These are phyloP conservation scores for Boletellus sp. DNA, from an alignment of 768 basidiomycete species.

Conservation along the genomic window DNA sequence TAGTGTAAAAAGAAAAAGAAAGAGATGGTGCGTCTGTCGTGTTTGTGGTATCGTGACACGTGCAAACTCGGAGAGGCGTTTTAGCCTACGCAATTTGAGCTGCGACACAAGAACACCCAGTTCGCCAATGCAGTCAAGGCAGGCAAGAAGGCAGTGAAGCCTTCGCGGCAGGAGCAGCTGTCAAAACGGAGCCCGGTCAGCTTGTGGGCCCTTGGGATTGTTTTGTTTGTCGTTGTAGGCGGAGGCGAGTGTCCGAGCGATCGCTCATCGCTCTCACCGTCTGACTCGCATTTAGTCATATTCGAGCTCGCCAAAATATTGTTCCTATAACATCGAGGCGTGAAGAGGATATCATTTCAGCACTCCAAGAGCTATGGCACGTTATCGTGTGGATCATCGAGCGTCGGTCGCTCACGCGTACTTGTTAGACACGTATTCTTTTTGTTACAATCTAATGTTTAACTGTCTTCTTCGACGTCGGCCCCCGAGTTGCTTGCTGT, in stretches of 20 bases:
- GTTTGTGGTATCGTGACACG: not conserved
- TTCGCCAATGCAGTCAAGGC: slow-evolving; percentile 70
- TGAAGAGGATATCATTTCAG: not conserved
- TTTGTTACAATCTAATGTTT: slow-evolving; percentile 9
- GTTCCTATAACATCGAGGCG: slow-evolving; percentile 46
- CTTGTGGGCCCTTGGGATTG: slow-evolving; percentile 66
- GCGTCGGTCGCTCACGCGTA: slow-evolving; percentile 11
- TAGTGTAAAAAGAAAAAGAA: too few species aligned
- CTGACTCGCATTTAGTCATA: slow-evolving; percentile 46
- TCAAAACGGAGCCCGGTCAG: slow-evolving; percentile 73
- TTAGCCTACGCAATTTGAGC: slow-evolving; percentile 79
- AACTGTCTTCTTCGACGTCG: slow-evolving; percentile 38
- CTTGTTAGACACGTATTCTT: slow-evolving; percentile 9
- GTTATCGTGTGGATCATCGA: slow-evolving; percentile 1
- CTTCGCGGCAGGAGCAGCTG: slow-evolving; percentile 66
- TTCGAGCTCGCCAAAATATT: slow-evolving; percentile 68
- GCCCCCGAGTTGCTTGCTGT: slow-evolving; percentile 47
- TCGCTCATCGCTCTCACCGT: not conserved
- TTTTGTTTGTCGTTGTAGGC: slow-evolving; percentile 75
- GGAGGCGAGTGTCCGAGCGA: slow-evolving; percentile 58
- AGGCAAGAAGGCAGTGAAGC: slow-evolving; percentile 74
- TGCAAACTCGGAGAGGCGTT: not conserved
- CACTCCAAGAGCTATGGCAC: not conserved
- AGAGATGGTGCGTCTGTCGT: slow-evolving; percentile 31
- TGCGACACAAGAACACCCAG: slow-evolving; percentile 75